Conservation (phyloP, 495 filamentous ascomycete genomes). For the Friedmanniomyces simplex region DNA sequence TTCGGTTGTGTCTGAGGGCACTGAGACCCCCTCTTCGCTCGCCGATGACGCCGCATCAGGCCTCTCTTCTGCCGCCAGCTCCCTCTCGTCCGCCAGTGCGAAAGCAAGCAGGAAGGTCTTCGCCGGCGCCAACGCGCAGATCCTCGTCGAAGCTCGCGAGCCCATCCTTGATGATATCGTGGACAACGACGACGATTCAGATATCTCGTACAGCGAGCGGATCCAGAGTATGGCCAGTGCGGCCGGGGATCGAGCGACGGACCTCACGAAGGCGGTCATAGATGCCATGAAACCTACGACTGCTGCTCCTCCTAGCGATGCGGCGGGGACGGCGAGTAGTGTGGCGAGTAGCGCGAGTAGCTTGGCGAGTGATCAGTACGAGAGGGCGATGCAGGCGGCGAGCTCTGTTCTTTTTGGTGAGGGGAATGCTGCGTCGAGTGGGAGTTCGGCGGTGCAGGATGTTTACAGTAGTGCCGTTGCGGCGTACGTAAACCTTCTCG, state of each 20-base stretch:
- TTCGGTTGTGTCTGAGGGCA: not conserved
- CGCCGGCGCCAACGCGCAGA: constrained; percentile 47
- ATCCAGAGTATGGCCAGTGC: constrained; percentile 42
- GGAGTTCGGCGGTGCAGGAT: constrained; percentile 43
- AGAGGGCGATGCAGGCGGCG: constrained; percentile 46
- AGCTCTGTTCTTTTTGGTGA: constrained; percentile 50
- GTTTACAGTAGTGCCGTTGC: constrained; percentile 49
- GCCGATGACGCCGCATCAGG: constrained; percentile 10
- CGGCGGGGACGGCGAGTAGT: constrained; percentile 36
- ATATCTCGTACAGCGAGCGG: constrained; percentile 34
- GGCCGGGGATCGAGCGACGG: constrained; percentile 40
- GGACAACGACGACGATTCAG: constrained; percentile 35
- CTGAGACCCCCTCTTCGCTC: not conserved
- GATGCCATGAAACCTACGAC: constrained; percentile 38
- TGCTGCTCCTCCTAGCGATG: constrained; percentile 32
- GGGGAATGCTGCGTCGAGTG: constrained; percentile 39
- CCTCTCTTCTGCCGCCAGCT: constrained; percentile 2
- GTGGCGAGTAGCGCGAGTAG: constrained; percentile 36
- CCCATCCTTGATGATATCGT: constrained; percentile 46
- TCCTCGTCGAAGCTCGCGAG: constrained; percentile 37
- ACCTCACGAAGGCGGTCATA: constrained; percentile 43
- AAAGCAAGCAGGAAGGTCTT: constrained; percentile 38
- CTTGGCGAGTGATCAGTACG: constrained; percentile 46
- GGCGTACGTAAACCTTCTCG: constrained; percentile 39
- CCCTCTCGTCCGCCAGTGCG: constrained; percentile 6